These are phyloP conservation scores for Phytopythium oedochilum DNA, from an alignment of 352 stramenopile genomes.

Conservation along the genomic window DNA sequence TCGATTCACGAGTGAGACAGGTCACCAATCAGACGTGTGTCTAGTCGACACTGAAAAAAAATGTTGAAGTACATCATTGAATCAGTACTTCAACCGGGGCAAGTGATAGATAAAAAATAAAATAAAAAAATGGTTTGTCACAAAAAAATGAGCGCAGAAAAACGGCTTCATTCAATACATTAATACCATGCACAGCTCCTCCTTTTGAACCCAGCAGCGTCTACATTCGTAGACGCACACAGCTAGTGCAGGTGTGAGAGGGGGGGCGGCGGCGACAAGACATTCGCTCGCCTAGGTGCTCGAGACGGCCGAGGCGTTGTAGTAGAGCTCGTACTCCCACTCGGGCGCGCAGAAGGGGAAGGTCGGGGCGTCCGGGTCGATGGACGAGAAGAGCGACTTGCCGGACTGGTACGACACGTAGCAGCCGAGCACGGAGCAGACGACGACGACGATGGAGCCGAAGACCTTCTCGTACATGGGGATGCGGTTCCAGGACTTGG, in stretches of 20 bases:
- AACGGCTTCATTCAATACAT: neutral
- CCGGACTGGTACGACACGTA: slow-evolving; percentile 44
- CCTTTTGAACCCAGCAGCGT: too few species aligned
- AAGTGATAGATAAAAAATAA: too few species aligned
- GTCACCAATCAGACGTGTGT: too few species aligned
- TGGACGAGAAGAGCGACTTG: slow-evolving; percentile 36
- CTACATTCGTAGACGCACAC: too few species aligned
- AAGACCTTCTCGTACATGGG: slow-evolving; percentile 34
- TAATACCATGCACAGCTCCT: neutral
- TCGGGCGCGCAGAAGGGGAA: slow-evolving; percentile 52
- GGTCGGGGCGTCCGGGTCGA: slow-evolving; percentile 18
- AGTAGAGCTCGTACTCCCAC: slow-evolving; percentile 31
- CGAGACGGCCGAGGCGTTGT: slow-evolving; percentile 6
- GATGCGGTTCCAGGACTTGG: slow-evolving; percentile 37
- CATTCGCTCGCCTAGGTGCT: neutral
- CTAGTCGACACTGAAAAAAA: too few species aligned
- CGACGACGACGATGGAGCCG: slow-evolving; percentile 20
- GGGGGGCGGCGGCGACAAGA: neutral
- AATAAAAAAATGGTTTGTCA: too few species aligned
- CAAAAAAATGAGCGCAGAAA: too few species aligned
- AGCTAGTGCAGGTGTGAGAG: neutral
- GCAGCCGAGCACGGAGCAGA: slow-evolving; percentile 37
- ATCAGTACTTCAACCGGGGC: too few species aligned
- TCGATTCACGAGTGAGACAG: too few species aligned
- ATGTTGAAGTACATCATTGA: too few species aligned